A percentile compares a stretch with the other conserved stretches of the same genome.
phyloP scores from a whole-genome alignment of 2,329 filamentous ascomycete genomes.

The Xylaria sp. region DNA sequence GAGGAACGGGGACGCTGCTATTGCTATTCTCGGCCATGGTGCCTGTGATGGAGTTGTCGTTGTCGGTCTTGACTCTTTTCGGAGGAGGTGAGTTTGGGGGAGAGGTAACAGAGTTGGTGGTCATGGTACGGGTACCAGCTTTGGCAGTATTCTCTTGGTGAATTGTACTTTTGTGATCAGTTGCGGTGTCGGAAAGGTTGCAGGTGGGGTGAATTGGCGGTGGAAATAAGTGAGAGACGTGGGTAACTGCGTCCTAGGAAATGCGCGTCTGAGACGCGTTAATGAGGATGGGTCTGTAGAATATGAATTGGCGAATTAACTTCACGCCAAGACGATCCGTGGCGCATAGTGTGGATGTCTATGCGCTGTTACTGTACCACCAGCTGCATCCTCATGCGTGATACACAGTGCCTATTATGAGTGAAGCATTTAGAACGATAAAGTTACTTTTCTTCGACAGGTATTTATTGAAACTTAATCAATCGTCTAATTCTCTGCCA shows the following conservation, averaged over 20 bases:
- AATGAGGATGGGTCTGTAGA: slow-evolving; percentile 15
- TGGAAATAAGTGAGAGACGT: neutral
- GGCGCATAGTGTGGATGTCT: neutral
- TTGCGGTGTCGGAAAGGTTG: slow-evolving; percentile 4
- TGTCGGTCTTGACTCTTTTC: slow-evolving; percentile 79
- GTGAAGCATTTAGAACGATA: neutral
- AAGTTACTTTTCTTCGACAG: neutral
- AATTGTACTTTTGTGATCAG: neutral
- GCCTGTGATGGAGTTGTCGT: slow-evolving; percentile 32
- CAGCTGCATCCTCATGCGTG: neutral
- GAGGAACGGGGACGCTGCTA: slow-evolving; percentile 48
- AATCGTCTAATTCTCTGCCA: slow-evolving; percentile 70
- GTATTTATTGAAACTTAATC: slow-evolving; percentile 13
- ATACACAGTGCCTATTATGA: too few species aligned
- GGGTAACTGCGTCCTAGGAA: neutral
- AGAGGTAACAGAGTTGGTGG: slow-evolving; percentile 56
- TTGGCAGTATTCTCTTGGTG: neutral
- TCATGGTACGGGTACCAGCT: slow-evolving; percentile 46
- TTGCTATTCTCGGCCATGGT: slow-evolving; percentile 37
- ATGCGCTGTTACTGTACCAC: neutral
- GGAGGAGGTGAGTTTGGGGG: slow-evolving; percentile 78
- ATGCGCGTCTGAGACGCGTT: slow-evolving; percentile 41
- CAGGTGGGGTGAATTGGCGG: slow-evolving; percentile 28
- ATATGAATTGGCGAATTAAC: slow-evolving; percentile 43
- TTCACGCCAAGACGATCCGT: neutral